Percentiles rank a stretch among this genome's conserved stretches.
Conservation (phyloP, 495 filamentous ascomycete genomes). For the Aspergillus baeticus region DNA sequence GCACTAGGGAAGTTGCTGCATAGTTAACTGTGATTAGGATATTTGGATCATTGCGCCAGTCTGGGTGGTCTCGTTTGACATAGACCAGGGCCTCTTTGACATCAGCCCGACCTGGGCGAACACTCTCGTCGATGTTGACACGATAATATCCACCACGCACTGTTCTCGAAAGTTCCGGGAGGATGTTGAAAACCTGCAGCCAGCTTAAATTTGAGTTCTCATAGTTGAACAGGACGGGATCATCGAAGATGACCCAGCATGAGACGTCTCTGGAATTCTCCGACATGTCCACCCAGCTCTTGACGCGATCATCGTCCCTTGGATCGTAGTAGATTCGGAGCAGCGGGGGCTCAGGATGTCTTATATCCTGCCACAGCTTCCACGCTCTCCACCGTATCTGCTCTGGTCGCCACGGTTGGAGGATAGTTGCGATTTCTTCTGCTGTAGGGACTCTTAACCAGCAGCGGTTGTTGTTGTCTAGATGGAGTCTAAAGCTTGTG, state of each 20-base stretch:
- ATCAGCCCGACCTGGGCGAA: not conserved
- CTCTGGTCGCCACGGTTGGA: not conserved
- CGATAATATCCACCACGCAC: not conserved
- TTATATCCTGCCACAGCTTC: no score
- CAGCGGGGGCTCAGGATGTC: no score
- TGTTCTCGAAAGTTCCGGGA: conserved; percentile 6
- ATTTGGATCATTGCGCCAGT: not conserved
- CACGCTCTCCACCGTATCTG: no score
- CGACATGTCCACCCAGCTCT: no score
- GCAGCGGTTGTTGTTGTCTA: no score
- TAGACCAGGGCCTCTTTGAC: not conserved
- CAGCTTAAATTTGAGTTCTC: not conserved
- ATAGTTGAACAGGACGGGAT: no score
- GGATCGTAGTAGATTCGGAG: no score
- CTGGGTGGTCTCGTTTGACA: not conserved
- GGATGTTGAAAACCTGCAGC: conserved; percentile 10
- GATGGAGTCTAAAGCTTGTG: no score
- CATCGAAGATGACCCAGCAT: no score
- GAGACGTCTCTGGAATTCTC: no score
- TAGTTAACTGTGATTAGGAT: not conserved
- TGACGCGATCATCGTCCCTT: no score
- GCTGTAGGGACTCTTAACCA: not conserved
- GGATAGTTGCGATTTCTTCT: not conserved
- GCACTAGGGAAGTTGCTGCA: not conserved
- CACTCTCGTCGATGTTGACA: not conserved